Conservation (phyloP, 495 filamentous ascomycete genomes). For the Aspergillus baeticus region DNA sequence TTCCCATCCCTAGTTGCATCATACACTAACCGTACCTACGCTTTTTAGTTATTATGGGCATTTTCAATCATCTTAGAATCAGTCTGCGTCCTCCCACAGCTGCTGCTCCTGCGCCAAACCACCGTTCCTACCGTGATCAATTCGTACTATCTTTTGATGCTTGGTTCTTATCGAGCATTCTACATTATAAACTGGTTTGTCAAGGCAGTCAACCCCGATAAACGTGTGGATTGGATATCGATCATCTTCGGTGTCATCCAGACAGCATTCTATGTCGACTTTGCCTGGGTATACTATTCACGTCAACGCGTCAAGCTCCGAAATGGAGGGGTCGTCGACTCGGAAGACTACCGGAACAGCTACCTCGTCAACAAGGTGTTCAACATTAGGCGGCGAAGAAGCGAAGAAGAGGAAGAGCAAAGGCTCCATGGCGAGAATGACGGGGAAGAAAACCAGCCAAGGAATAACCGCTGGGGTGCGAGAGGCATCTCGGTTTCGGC, state of each 20-base stretch:
- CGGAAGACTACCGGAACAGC: constrained; percentile 79
- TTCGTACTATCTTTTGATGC: constrained; percentile 84
- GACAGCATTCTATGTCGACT: constrained; percentile 88
- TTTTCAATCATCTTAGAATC: constrained; percentile 93
- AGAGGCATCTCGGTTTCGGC: constrained; percentile 79
- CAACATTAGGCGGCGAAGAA: constrained; percentile 35
- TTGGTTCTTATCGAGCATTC: constrained; percentile 86
- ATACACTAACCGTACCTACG: constrained; percentile 1
- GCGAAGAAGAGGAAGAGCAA: constrained; percentile 37
- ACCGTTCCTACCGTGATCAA: constrained; percentile 95
- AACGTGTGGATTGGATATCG: constrained; percentile 66
- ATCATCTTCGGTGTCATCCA: constrained; percentile 87
- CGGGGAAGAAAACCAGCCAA: constrained; percentile 23
- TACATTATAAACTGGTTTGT: constrained; percentile 93
- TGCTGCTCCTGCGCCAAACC: constrained; percentile 88
- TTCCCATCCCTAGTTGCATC: constrained; percentile 1
- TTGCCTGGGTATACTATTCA: constrained; percentile 95
- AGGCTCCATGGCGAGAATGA: constrained; percentile 33
- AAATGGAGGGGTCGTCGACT: constrained; percentile 88
- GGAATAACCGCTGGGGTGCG: constrained; percentile 65
- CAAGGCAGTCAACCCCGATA: constrained; percentile 56
- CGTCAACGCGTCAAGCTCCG: constrained; percentile 93
- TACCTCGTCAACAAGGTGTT: constrained; percentile 63
- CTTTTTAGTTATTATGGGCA: constrained; percentile 64
- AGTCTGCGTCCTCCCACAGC: constrained; percentile 84